Evolutionary conservation across 768 basidiomycete genomes (phyloP).

Genomic region (Aureoboletus auriporus): DNA sequence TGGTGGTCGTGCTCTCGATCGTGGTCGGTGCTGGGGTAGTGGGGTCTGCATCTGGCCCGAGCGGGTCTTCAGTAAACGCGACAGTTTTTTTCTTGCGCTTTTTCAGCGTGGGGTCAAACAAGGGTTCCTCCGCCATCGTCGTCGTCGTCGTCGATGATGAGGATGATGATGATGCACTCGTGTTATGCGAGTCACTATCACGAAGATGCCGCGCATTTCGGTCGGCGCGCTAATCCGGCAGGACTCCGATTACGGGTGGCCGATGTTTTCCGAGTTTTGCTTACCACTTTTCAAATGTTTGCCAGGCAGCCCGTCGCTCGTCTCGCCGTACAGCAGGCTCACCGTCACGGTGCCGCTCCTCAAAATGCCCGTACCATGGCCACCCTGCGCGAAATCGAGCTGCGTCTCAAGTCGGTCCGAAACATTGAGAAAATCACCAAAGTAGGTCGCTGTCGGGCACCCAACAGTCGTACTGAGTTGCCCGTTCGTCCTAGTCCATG

Average conservation of each 20-base stretch:
- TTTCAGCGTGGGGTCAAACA: constrained; percentile 82
- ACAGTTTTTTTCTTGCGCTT: constrained; percentile 88
- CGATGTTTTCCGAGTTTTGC: constrained; percentile 26
- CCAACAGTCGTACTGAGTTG: neutral
- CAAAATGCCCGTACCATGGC: constrained; percentile 83
- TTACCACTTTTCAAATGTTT: constrained; percentile 36
- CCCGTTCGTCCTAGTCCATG: constrained; percentile 66
- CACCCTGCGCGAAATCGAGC: constrained; percentile 95
- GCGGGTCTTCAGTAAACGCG: constrained; percentile 79
- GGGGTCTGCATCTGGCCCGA: constrained; percentile 79
- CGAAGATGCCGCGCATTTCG: constrained; percentile 23
- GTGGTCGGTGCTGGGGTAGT: constrained; percentile 71
- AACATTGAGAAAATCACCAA: constrained; percentile 99
- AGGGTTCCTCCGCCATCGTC: constrained; percentile 56
- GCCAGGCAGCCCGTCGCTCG: constrained; percentile 46
- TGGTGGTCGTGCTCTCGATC: constrained; percentile 66
- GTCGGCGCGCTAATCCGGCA: constrained; percentile 24
- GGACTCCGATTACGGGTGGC: constrained; percentile 36
- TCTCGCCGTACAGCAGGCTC: constrained; percentile 37
- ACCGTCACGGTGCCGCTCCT: constrained; percentile 36
- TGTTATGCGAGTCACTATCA: constrained; percentile 4
- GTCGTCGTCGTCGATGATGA: constrained; percentile 16
- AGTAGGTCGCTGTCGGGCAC: constrained; percentile 41
- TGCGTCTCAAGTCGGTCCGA: constrained; percentile 91
- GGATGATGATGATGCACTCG: no score